phyloP scores from a whole-genome alignment of 1,139 yeast species.

The Hemisphaericaspora xylofermentans region DNA sequence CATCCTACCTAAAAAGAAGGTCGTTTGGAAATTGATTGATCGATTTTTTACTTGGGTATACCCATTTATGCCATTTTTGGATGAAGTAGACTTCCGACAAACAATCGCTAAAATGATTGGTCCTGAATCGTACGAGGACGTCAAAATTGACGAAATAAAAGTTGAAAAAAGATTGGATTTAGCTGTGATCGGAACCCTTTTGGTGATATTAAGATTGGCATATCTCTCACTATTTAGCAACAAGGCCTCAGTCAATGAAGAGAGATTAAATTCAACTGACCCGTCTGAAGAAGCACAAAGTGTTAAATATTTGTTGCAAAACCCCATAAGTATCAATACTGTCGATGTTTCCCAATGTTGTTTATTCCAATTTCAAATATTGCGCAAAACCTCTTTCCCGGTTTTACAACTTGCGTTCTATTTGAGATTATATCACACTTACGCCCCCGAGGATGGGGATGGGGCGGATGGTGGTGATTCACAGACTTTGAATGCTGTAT shows the following conservation, averaged over 20 bases:
- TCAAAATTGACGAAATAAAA: conserved; percentile 18
- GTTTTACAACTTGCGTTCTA: conserved; percentile 49
- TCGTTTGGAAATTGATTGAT: conserved; percentile 32
- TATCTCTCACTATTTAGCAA: conserved; percentile 38
- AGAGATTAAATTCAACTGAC: conserved; percentile 23
- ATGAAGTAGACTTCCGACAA: conserved; percentile 26
- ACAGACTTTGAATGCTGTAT: conserved; percentile 33
- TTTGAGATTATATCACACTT: conserved; percentile 36
- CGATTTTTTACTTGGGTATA: conserved; percentile 32
- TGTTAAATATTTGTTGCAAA: conserved; percentile 41
- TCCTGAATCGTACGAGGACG: conserved; percentile 21
- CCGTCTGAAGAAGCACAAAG: conserved; percentile 27
- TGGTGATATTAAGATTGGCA: conserved; percentile 29
- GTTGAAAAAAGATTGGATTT: conserved; percentile 34
- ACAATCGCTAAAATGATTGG: conserved; percentile 29
- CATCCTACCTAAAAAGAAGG: conserved; percentile 32
- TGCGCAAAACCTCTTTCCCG: conserved; percentile 47
- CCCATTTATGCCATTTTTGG: conserved; percentile 39
- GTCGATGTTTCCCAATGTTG: conserved; percentile 53
- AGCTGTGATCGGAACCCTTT: conserved; percentile 32
- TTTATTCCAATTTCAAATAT: conserved; percentile 49
- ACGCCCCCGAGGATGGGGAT: conserved; percentile 55
- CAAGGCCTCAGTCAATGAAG: conserved; percentile 26
- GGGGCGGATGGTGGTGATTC: conserved; percentile 48
- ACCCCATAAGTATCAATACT: conserved; percentile 48